Percentiles rank a stretch among this genome's conserved stretches.
Evolutionary conservation across 148 eudicot species (phyloP).

Genomic region (Bassia scoparia): DNA sequence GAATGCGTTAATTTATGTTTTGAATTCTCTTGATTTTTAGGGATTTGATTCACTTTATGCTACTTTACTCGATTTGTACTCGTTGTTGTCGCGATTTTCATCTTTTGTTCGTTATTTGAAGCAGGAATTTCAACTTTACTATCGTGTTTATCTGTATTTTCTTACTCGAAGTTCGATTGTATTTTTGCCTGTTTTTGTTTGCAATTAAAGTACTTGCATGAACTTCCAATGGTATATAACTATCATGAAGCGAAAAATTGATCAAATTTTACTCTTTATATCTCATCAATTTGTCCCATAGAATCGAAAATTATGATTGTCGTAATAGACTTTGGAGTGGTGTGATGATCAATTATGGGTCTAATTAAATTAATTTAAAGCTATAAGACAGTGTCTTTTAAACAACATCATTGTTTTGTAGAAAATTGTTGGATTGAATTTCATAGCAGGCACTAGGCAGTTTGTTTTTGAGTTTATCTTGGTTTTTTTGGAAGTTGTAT

Average conservation of each 20-base stretch:
- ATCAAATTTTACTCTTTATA: no score
- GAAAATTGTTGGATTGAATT: not conserved
- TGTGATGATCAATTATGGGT: not conserved
- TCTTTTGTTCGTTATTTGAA: no score
- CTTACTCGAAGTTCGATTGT: no score
- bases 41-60: not conserved
- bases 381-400: not conserved
- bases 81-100: not conserved
- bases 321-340: no score
- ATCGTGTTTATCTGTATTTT: no score
- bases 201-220: no score
- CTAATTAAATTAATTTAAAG: not conserved
- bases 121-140: no score
- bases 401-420: not conserved
- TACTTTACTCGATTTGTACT: no score
- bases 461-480: not conserved
- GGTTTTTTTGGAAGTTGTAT: no score
- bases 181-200: not conserved
- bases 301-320: no score
- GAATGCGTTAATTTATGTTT: not conserved
- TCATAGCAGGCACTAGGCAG: not conserved
- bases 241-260: no score
- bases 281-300: no score
- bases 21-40: not conserved
- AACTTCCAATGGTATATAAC: not conserved